A percentile compares a stretch with the other conserved stretches of the same genome.
phyloP scores from a whole-genome alignment of 768 basidiomycete genomes.

The Trametes cinnabarina region DNA sequence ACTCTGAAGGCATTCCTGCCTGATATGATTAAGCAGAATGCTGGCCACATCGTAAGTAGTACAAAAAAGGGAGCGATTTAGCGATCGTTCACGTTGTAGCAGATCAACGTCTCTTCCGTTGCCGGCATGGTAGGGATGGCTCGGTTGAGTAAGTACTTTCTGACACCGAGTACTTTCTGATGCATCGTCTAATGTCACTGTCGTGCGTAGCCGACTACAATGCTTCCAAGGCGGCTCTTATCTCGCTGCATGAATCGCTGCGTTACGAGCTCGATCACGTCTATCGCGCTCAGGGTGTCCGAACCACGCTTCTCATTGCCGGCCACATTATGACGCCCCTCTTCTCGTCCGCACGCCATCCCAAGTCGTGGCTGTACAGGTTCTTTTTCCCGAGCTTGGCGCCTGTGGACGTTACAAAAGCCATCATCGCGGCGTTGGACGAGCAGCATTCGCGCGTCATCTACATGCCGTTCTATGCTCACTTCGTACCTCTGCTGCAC shows the following conservation, averaged over 20 bases:
- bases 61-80: too few species aligned
- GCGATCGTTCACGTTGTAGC: conserved; percentile 1
- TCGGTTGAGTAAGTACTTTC: conserved; percentile 73
- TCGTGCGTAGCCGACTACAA: conserved; percentile 90
- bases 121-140: conserved; percentile 69
- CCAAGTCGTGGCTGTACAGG: conserved; percentile 48
- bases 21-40: conserved; percentile 69
- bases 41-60: conserved; percentile 79
- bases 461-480: conserved; percentile 68
- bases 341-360: conserved; percentile 60
- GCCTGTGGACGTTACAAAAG: conserved; percentile 75
- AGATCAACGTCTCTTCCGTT: conserved; percentile 80
- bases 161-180: too few species aligned
- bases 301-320: conserved; percentile 85
- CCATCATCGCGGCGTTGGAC: conserved; percentile 78
- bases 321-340: conserved; percentile 78
- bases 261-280: conserved; percentile 84
- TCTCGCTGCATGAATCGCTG: conserved; percentile 78
- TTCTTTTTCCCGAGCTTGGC: conserved; percentile 79
- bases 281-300: conserved; percentile 72
- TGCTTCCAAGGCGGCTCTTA: conserved; percentile 89
- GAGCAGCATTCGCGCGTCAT: conserved; percentile 73
- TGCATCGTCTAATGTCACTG: neutral
- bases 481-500: conserved; percentile 54
- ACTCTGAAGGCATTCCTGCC: conserved; percentile 92